These are phyloP conservation scores for Calonectria henricotiae DNA, from an alignment of 2,329 filamentous ascomycete genomes.

Conservation along the genomic window DNA sequence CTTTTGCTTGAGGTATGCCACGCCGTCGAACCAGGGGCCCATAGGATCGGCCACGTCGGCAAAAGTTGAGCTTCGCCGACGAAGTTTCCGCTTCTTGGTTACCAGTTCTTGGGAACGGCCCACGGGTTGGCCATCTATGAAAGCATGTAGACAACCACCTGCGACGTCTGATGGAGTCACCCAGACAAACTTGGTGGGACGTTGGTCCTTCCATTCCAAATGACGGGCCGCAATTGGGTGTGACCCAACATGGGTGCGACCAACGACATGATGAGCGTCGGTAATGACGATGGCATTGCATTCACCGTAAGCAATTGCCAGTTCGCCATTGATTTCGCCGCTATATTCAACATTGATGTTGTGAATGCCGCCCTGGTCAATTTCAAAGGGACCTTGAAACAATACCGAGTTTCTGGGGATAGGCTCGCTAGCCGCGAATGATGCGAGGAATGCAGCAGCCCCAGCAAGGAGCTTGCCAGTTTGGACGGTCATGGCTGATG, in stretches of 20 bases:
- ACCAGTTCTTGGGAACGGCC: constrained; percentile 61
- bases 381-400: constrained; percentile 26
- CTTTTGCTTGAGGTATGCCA: constrained; percentile 49
- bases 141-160: constrained; percentile 61
- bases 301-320: constrained; percentile 48
- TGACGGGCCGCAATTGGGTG: constrained; percentile 38
- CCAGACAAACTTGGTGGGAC: constrained; percentile 47
- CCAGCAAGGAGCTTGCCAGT: background rate
- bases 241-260: constrained; percentile 28
- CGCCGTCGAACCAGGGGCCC: constrained; percentile 51
- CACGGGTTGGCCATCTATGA: constrained; percentile 55
- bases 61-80: constrained; percentile 72
- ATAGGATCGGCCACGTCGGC: constrained; percentile 70
- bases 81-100: constrained; percentile 40
- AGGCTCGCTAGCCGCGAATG: constrained; percentile 9
- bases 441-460: background rate
- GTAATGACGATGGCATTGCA: constrained; percentile 35
- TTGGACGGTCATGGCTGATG: background rate
- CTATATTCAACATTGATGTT: constrained; percentile 43
- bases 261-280: constrained; percentile 45
- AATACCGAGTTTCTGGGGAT: constrained; percentile 15
- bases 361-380: constrained; percentile 31
- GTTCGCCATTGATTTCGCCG: constrained; percentile 39
- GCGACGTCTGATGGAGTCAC: constrained; percentile 45
- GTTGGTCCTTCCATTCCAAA: constrained; percentile 29